These are phyloP conservation scores for Cyberlindnera petersonii DNA, from an alignment of 805 yeast species.

Conservation along the genomic window DNA sequence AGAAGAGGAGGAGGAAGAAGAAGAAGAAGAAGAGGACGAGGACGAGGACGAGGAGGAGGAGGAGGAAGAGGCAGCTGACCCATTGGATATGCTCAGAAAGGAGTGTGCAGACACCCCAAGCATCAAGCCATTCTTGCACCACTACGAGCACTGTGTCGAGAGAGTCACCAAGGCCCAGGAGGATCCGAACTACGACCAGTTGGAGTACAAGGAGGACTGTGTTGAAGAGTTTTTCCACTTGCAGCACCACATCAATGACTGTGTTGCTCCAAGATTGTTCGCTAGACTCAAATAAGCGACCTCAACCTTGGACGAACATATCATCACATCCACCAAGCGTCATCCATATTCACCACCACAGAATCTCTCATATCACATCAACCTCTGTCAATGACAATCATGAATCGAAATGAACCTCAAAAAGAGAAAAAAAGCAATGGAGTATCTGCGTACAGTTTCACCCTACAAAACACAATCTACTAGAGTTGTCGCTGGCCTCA, in stretches of 20 bases:
- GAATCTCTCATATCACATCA: not conserved
- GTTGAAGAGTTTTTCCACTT: slow-evolving; percentile 97
- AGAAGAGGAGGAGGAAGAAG: slow-evolving; percentile 28
- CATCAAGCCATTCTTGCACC: slow-evolving; percentile 76
- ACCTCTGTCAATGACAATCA: slow-evolving; percentile 9
- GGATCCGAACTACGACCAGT: slow-evolving; percentile 76
- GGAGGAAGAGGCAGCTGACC: slow-evolving; percentile 67
- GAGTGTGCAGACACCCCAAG: slow-evolving; percentile 66
- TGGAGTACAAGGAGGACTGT: slow-evolving; percentile 91
- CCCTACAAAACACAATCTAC: not conserved
- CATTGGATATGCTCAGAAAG: slow-evolving; percentile 56
- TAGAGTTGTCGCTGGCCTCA: not conserved
- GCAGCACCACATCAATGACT: slow-evolving; percentile 87
- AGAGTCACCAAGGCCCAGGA: slow-evolving; percentile 87
- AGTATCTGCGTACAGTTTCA: not conserved
- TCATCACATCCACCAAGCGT: not conserved
- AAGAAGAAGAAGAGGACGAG: slow-evolving; percentile 40
- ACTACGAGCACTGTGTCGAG: slow-evolving; percentile 90
- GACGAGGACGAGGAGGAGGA: slow-evolving; percentile 71
- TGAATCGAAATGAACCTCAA: slow-evolving; percentile 10
- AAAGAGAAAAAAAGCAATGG: too few relatives aligned
- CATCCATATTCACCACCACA: not conserved
- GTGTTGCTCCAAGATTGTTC: slow-evolving; percentile 88
- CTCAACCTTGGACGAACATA: not conserved
- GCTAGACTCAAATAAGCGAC: slow-evolving; percentile 64